These are phyloP conservation scores for Conticribra guillardii DNA, from an alignment of 108 stramenopile genomes.

Conservation along the genomic window DNA sequence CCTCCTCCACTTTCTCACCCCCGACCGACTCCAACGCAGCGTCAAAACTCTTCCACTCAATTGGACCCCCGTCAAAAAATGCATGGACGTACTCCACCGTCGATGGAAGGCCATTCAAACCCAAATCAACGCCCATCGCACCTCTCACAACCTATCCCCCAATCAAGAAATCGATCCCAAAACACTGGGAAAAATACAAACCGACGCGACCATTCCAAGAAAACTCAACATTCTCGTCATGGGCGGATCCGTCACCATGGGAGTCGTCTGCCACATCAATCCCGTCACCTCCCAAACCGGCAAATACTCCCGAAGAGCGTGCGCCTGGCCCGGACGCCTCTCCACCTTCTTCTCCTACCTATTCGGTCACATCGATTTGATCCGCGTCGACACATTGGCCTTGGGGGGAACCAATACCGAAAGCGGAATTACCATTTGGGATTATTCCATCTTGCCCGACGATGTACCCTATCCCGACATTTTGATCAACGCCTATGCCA, in stretches of 20 bases:
- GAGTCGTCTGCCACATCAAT: conserved; percentile 69
- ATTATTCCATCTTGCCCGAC: conserved; percentile 72
- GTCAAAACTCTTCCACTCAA: conserved; percentile 47
- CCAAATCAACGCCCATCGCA: conserved; percentile 14
- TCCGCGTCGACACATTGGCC: conserved; percentile 64
- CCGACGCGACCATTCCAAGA: conserved; percentile 49
- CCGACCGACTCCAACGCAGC: conserved; percentile 42
- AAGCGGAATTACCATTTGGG: conserved; percentile 65
- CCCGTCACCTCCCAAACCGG: conserved; percentile 39
- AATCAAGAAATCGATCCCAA: conserved; percentile 11
- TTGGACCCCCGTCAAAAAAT: conserved; percentile 41
- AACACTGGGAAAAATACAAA: conserved; percentile 28
- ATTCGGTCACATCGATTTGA: conserved; percentile 33
- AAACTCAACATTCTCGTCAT: conserved; percentile 73
- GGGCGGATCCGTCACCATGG: conserved; percentile 81
- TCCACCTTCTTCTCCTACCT: conserved; percentile 26
- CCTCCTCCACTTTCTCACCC: conserved; percentile 24
- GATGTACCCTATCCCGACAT: conserved; percentile 75
- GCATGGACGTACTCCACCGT: conserved; percentile 25
- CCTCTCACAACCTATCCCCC: neutral
- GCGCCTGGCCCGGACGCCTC: conserved; percentile 72
- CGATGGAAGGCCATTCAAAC: conserved; percentile 26
- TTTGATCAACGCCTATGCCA: conserved; percentile 79
- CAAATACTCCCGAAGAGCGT: conserved; percentile 54
- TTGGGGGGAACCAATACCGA: conserved; percentile 85